A percentile compares a stretch with the other conserved stretches of the same genome.
phyloP scores from a whole-genome alignment of 2,329 filamentous ascomycete genomes.

The Trichoderma sp. region DNA sequence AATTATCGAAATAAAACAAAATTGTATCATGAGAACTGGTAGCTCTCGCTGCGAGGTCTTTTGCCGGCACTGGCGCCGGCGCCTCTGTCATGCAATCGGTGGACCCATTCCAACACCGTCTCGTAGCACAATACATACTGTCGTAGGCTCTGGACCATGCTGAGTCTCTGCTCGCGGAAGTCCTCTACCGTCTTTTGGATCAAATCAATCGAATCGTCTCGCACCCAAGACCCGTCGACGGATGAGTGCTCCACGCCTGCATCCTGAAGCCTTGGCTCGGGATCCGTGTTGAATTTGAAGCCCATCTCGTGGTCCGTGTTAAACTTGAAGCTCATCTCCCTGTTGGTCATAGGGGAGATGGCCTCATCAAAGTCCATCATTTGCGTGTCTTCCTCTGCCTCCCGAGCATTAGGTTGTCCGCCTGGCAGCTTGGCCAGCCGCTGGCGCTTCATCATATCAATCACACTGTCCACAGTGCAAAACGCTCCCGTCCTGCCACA shows the following conservation, averaged over 20 bases:
- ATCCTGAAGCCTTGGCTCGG: slow-evolving; percentile 23
- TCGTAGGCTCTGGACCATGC: slow-evolving; percentile 92
- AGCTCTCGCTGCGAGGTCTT: slow-evolving; percentile 34
- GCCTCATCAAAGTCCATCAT: slow-evolving; percentile 41
- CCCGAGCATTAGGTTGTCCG: slow-evolving; percentile 19
- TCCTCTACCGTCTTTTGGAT: slow-evolving; percentile 87
- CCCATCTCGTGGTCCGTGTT: slow-evolving; percentile 23
- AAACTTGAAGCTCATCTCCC: slow-evolving; percentile 27
- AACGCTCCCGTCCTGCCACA: slow-evolving; percentile 96
- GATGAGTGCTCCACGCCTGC: slow-evolving; percentile 19
- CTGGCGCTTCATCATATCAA: slow-evolving; percentile 95
- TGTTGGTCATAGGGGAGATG: slow-evolving; percentile 31
- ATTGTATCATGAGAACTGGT: slow-evolving; percentile 28
- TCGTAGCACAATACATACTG: slow-evolving; percentile 98
- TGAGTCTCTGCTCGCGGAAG: slow-evolving; percentile 81
- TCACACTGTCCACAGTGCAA: slow-evolving; percentile 91
- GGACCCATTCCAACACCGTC: slow-evolving; percentile 84
- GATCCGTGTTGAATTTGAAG: slow-evolving; percentile 25
- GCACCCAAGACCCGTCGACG: slow-evolving; percentile 63
- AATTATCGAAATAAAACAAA: background rate
- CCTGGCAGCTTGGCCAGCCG: slow-evolving; percentile 39
- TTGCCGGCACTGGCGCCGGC: slow-evolving; percentile 23
- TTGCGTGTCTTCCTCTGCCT: slow-evolving; percentile 45
- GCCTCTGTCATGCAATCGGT: slow-evolving; percentile 43
- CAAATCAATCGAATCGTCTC: slow-evolving; percentile 69